Evolutionary conservation across 2,329 filamentous ascomycete genomes (phyloP).

Genomic region (Diaporthe ilicicola): DNA sequence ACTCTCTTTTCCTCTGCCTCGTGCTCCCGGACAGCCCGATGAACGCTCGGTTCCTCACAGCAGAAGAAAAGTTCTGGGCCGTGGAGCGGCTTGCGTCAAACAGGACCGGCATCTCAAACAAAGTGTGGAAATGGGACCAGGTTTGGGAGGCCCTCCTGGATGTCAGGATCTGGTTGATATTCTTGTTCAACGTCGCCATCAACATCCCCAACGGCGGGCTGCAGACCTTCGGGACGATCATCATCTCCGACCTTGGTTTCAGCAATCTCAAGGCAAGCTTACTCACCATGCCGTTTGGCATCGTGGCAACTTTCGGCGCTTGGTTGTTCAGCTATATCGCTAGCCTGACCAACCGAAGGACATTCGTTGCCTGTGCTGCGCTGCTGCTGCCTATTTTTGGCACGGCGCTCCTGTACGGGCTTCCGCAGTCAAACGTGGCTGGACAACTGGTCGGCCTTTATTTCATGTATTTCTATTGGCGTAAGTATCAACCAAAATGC

Average conservation of each 20-base stretch:
- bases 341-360: constrained; percentile 22
- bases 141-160: constrained; percentile 40
- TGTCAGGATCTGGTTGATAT: constrained; percentile 40
- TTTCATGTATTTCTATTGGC: constrained; percentile 33
- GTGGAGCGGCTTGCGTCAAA: constrained; percentile 46
- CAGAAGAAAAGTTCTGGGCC: constrained; percentile 40
- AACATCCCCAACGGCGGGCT: constrained; percentile 43
- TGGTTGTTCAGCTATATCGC: constrained; percentile 32
- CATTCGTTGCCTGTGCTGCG: constrained; percentile 22
- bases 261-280: constrained; percentile 28
- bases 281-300: constrained; percentile 31
- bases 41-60: constrained; percentile 44
- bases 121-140: constrained; percentile 42
- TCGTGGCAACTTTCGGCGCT: constrained; percentile 28
- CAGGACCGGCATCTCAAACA: constrained; percentile 46
- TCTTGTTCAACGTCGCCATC: constrained; percentile 40
- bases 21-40: constrained; percentile 47
- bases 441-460: constrained; percentile 30
- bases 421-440: constrained; percentile 26
- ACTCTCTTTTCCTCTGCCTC: constrained; percentile 40
- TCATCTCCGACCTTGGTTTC: constrained; percentile 29
- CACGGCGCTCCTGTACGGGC: constrained; percentile 27
- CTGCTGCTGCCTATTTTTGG: constrained; percentile 28
- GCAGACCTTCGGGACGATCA: constrained; percentile 33
- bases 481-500: neutral